phyloP scores from a whole-genome alignment of 2,329 filamentous ascomycete genomes.

The Blumeria hordei region DNA sequence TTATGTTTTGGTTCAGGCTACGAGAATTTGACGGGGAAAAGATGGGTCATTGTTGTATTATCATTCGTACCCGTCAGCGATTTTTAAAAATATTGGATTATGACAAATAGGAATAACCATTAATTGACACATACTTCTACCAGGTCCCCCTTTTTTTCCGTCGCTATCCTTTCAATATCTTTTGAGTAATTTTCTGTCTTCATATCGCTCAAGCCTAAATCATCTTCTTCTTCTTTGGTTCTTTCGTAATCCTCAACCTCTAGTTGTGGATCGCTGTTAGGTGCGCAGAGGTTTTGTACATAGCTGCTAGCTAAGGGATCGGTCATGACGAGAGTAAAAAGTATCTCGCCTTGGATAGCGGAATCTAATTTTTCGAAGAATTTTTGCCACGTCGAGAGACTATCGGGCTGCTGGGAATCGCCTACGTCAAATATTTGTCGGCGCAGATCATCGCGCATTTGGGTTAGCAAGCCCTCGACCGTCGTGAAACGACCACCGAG shows the following conservation, averaged over 20 bases:
- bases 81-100: too few species aligned
- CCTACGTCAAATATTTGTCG: constrained; percentile 64
- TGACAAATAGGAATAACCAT: too few species aligned
- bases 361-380: constrained; percentile 60
- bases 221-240: constrained; percentile 81
- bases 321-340: constrained; percentile 61
- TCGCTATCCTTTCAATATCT: constrained; percentile 7
- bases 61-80: too few species aligned
- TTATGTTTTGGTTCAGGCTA: too few species aligned
- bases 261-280: constrained; percentile 54
- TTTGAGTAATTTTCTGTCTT: constrained; percentile 56
- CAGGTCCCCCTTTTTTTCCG: neutral
- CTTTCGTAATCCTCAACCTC: constrained; percentile 60
- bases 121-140: neutral
- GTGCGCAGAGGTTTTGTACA: constrained; percentile 70
- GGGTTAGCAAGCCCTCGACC: constrained; percentile 75
- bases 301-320: constrained; percentile 87
- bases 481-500: constrained; percentile 93
- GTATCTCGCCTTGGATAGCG: constrained; percentile 57
- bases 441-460: constrained; percentile 75
- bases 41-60: too few species aligned
- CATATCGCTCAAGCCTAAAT: constrained; percentile 78
- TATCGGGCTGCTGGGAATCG: constrained; percentile 46
- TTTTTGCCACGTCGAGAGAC: constrained; percentile 47
- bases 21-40: too few species aligned